These are phyloP conservation scores for Colletotrichum sp. DNA, from an alignment of 2,329 filamentous ascomycete species.

Conservation along the genomic window DNA sequence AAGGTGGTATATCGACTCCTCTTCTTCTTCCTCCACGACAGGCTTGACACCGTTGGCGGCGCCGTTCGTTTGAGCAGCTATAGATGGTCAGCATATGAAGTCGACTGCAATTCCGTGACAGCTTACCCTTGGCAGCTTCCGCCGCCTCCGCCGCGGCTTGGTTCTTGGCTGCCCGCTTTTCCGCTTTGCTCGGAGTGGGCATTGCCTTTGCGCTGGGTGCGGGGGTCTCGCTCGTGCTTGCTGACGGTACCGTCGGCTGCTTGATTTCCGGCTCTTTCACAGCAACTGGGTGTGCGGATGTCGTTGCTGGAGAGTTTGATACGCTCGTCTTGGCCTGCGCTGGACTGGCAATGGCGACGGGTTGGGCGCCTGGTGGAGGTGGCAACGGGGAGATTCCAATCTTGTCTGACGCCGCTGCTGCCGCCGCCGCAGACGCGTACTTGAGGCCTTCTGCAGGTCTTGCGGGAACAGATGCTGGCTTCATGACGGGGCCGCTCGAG, in stretches of 20 bases:
- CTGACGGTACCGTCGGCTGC: conserved; percentile 31
- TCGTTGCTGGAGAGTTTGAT: conserved; percentile 57
- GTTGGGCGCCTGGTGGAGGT: conserved; percentile 75
- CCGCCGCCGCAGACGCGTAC: conserved; percentile 94
- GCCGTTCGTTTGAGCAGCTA: conserved; percentile 55
- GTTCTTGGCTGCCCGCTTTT: conserved; percentile 50
- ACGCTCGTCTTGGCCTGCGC: conserved; percentile 60
- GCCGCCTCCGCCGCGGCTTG: conserved; percentile 44
- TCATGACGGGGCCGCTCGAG: conserved; percentile 73
- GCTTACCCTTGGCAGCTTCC: conserved; percentile 51
- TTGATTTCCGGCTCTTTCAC: conserved; percentile 39
- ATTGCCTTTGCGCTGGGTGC: conserved; percentile 29
- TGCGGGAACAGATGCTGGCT: conserved; percentile 86
- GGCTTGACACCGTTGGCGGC: conserved; percentile 56
- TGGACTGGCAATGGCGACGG: conserved; percentile 44
- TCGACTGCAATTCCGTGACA: neutral
- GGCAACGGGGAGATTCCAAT: conserved; percentile 94
- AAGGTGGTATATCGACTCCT: conserved; percentile 91
- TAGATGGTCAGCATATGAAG: neutral
- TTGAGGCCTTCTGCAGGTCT: conserved; percentile 90
- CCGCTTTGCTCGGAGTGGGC: conserved; percentile 34
- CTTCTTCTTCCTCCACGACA: conserved; percentile 55
- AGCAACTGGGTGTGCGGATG: conserved; percentile 50
- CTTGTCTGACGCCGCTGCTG: conserved; percentile 85
- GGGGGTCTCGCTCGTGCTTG: conserved; percentile 27